Base-by-base conservation (phyloP, 306 rosid genomes). In the Cucurbita maxima region DNA sequence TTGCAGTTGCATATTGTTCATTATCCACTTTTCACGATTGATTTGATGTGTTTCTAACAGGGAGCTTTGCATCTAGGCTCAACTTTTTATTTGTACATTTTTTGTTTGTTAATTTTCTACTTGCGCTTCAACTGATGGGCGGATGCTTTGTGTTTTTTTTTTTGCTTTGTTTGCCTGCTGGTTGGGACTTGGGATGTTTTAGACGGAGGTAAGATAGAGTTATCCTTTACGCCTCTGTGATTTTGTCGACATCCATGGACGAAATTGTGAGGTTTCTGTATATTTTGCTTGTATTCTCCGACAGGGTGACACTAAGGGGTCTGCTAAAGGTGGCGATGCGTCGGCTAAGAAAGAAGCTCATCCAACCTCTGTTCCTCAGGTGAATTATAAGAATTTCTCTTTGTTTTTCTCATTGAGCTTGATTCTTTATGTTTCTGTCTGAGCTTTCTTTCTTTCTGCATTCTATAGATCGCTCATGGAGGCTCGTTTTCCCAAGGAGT, bases 281-380 rank as follows among this genome's bases (percentile, higher is more conserved):
- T 13, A 37, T 22, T 66, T 58, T 66, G 58, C 25, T 56, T 72
- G 68, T 25, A 70, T 68, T 83, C 75, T 72, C 73, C 64, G 50
- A 60, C 59, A 95, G 99, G 99, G 96, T 77, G 99, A 95, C 79
- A 87, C 99, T 16, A 95, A 89, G 88, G 97, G 96, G 14, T 85
- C 92, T 3, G 90, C 85, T 20, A 95, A 91, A 82, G 89, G 88
- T 76, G 99, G 97, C 76, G 98, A 95, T 3, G 8, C 87, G 43
- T 89, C 97, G 76, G 75, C 83, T 44, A 91, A 86, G 83, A 91
- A 87, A 76, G 96, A 91, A 50, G 87, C 63, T 83, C 96, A 89
- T 79, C 78, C 88, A 66, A 86, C 78, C 72, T 77, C 88, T 36
- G 85, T 79, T 81, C 58, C 88, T 77, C 99, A 91, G 97, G 99